phyloP scores from a whole-genome alignment of 2,329 filamentous ascomycete species.

The Trichoderma sp. region DNA sequence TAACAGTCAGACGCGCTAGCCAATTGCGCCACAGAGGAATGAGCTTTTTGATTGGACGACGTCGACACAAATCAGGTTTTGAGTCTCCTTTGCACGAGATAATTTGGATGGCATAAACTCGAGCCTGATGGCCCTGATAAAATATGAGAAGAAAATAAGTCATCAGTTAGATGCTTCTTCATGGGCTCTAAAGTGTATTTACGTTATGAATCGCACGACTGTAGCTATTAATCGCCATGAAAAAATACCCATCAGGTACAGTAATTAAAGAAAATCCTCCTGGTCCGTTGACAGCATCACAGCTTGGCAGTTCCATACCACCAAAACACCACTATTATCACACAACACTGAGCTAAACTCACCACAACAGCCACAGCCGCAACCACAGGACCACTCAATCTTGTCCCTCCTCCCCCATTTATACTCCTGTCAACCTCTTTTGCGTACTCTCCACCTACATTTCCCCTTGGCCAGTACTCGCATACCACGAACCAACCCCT shows the following conservation, averaged over 20 bases:
- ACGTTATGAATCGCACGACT: background rate
- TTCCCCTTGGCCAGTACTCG: constrained; percentile 69
- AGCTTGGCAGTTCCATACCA: background rate
- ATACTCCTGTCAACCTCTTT: constrained; percentile 36
- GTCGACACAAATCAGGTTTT: background rate
- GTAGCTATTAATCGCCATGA: background rate
- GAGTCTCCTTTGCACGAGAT: background rate
- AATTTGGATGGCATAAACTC: background rate
- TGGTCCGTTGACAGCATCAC: background rate
- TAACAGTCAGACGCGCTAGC: constrained; percentile 64
- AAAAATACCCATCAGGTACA: background rate
- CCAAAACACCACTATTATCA: constrained; percentile 12
- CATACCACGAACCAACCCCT: constrained; percentile 68
- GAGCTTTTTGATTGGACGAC: background rate
- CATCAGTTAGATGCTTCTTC: background rate
- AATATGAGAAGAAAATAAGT: background rate
- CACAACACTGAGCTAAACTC: constrained; percentile 6
- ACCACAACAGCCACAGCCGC: constrained; percentile 3
- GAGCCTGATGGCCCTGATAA: background rate
- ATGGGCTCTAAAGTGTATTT: background rate
- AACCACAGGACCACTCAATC: background rate
- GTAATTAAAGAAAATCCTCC: background rate
- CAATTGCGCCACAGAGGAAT: constrained; percentile 50
- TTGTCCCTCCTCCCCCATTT: background rate
- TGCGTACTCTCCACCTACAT: constrained; percentile 56